phyloP scores from a whole-genome alignment of 78 protist genomes.

The Creolimax fragrantissima region DNA sequence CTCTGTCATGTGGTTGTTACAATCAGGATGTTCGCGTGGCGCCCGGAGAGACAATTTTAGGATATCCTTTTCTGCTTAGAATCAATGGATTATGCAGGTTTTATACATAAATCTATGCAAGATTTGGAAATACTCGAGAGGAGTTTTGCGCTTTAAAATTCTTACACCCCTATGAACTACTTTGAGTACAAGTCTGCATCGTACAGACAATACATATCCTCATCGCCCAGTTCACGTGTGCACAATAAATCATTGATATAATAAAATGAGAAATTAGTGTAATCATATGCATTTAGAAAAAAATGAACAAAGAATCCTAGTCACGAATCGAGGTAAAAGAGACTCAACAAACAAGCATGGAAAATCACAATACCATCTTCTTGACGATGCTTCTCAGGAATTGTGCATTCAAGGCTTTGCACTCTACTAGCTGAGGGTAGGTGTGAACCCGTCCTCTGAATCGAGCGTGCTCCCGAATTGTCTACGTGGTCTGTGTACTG shows the following conservation, averaged over 20 bases:
- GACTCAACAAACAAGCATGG: too few relatives aligned
- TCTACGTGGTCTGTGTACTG: too few relatives aligned
- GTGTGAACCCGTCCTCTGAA: too few relatives aligned
- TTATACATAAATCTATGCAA: background rate
- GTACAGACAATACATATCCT: background rate
- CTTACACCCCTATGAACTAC: too few relatives aligned
- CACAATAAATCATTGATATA: background rate
- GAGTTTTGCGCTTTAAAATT: background rate
- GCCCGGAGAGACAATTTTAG: background rate
- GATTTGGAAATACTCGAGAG: background rate
- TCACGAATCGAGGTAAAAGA: background rate
- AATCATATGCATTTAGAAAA: background rate
- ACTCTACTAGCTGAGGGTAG: too few relatives aligned
- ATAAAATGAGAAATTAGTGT: background rate
- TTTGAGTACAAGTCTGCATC: background rate
- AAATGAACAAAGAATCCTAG: background rate
- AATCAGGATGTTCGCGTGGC: background rate
- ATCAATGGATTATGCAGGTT: background rate
- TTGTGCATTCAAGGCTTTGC: too few relatives aligned
- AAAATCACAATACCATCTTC: too few relatives aligned
- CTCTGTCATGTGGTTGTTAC: background rate
- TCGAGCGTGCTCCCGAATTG: too few relatives aligned
- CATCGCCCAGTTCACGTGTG: background rate
- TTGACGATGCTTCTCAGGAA: too few relatives aligned
- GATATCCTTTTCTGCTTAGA: background rate